Conservation (phyloP, 2,329 filamentous ascomycete genomes). For the Pseudocercospora cruenta region DNA sequence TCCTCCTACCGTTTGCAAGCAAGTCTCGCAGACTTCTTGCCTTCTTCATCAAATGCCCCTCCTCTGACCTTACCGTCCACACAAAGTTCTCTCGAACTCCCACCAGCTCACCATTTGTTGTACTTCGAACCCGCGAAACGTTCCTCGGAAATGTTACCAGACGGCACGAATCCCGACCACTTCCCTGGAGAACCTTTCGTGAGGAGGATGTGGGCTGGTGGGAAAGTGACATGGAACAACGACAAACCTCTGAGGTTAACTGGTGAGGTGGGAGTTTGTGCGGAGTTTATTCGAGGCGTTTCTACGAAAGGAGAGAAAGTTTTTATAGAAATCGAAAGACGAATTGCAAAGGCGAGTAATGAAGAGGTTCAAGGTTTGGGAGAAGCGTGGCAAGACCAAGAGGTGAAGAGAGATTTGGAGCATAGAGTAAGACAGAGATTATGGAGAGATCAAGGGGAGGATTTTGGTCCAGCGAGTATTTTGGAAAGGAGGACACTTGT, state of each 20-base stretch:
- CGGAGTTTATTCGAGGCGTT: slow-evolving; percentile 54
- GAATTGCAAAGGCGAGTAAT: slow-evolving; percentile 43
- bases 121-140: slow-evolving; percentile 78
- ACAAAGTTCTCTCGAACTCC: slow-evolving; percentile 45
- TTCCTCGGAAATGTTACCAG: slow-evolving; percentile 66
- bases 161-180: slow-evolving; percentile 84
- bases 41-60: slow-evolving; percentile 31
- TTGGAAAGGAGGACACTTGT: slow-evolving; percentile 65
- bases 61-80: slow-evolving; percentile 39
- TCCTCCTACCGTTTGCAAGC: slow-evolving; percentile 24
- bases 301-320: slow-evolving; percentile 62
- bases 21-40: slow-evolving; percentile 25
- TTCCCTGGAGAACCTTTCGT: slow-evolving; percentile 72
- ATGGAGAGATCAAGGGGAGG: slow-evolving; percentile 49
- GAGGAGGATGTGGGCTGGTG: slow-evolving; percentile 88
- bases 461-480: slow-evolving; percentile 50
- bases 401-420: slow-evolving; percentile 35
- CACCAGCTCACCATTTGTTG: slow-evolving; percentile 77
- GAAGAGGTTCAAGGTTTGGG: slow-evolving; percentile 40
- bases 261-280: slow-evolving; percentile 46
- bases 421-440: slow-evolving; percentile 46
- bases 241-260: slow-evolving; percentile 39
- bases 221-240: slow-evolving; percentile 62
- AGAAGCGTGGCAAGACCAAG: slow-evolving; percentile 43
- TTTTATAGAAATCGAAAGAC: slow-evolving; percentile 63